Evolutionary conservation across 352 stramenopile genomes (phyloP).

Genomic region (Phytophthora agathidicida): DNA sequence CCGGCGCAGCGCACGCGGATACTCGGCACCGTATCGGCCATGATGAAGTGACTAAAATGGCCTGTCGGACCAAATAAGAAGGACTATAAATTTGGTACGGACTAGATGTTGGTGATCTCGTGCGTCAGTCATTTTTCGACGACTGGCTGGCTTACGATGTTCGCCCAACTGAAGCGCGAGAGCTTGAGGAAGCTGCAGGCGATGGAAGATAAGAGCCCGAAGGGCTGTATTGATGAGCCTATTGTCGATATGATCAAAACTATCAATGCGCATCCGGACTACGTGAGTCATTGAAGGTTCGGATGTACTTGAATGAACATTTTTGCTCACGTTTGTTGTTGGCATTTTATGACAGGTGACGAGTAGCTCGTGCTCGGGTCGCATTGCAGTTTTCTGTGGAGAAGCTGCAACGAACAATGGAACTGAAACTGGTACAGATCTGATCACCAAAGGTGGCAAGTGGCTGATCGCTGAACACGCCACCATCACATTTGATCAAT

Average conservation of each 20-base stretch:
- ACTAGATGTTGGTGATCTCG: too few species aligned
- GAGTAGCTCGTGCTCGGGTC: slow-evolving; percentile 91
- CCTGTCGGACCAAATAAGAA: neutral
- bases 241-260: slow-evolving; percentile 89
- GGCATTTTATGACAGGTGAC: slow-evolving; percentile 65
- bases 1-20: slow-evolving; percentile 38
- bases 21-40: slow-evolving; percentile 8
- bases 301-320: neutral
- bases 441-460: slow-evolving; percentile 90
- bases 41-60: neutral
- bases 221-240: slow-evolving; percentile 89
- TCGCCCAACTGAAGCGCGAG: slow-evolving; percentile 88
- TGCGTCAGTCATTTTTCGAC: slow-evolving; percentile 5
- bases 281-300: slow-evolving; percentile 47
- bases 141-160: slow-evolving; percentile 43
- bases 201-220: slow-evolving; percentile 91
- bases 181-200: slow-evolving; percentile 82
- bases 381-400: slow-evolving; percentile 88
- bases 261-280: slow-evolving; percentile 89
- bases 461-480: slow-evolving; percentile 89
- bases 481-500: slow-evolving; percentile 72
- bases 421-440: slow-evolving; percentile 32
- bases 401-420: slow-evolving; percentile 33
- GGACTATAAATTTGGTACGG: slow-evolving; percentile 5
- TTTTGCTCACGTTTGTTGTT: slow-evolving; percentile 1